A percentile compares a stretch with the other conserved stretches of the same genome.
phyloP scores from a whole-genome alignment of 1,139 yeast genomes.

The Suhomyces bolitotheri region DNA sequence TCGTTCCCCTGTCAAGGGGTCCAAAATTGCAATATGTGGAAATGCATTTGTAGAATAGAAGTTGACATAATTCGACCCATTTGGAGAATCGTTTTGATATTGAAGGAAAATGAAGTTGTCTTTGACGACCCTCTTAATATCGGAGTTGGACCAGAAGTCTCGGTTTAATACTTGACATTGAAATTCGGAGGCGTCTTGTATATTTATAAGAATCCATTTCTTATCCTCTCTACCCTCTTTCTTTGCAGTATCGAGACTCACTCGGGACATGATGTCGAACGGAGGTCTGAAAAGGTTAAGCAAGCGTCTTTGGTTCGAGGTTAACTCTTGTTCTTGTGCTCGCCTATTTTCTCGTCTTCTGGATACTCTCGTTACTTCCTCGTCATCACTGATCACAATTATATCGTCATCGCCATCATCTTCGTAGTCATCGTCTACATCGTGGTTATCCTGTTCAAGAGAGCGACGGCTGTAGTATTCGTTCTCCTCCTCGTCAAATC shows the following conservation, averaged over 20 bases:
- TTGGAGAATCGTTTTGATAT: constrained; percentile 73
- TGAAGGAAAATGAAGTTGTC: constrained; percentile 78
- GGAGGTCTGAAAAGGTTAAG: constrained; percentile 91
- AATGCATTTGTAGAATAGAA: constrained; percentile 65
- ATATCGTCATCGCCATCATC: constrained; percentile 25
- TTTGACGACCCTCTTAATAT: constrained; percentile 62
- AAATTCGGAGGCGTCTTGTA: constrained; percentile 84
- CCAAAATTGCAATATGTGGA: constrained; percentile 91
- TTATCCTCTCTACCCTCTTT: constrained; percentile 57
- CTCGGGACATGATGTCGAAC: constrained; percentile 74
- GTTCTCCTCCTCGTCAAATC: constrained; percentile 37
- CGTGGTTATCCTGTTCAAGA: constrained; percentile 23
- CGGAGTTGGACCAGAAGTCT: constrained; percentile 84
- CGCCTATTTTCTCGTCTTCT: constrained; percentile 34
- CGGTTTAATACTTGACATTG: constrained; percentile 87
- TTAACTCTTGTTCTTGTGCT: constrained; percentile 37
- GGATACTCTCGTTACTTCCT: constrained; percentile 18
- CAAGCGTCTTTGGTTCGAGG: constrained; percentile 67
- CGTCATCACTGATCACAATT: constrained; percentile 35
- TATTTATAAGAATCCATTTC: constrained; percentile 85
- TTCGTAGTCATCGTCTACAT: constrained; percentile 22
- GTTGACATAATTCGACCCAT: constrained; percentile 68
- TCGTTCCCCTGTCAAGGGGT: constrained; percentile 94
- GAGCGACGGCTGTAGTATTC: constrained; percentile 24
- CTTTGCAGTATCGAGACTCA: constrained; percentile 73